Evolutionary conservation across 1,139 yeast species (phyloP), one percentile per base, ranked within the genome.

Genomic region (Hyphopichia fennica): DNA sequence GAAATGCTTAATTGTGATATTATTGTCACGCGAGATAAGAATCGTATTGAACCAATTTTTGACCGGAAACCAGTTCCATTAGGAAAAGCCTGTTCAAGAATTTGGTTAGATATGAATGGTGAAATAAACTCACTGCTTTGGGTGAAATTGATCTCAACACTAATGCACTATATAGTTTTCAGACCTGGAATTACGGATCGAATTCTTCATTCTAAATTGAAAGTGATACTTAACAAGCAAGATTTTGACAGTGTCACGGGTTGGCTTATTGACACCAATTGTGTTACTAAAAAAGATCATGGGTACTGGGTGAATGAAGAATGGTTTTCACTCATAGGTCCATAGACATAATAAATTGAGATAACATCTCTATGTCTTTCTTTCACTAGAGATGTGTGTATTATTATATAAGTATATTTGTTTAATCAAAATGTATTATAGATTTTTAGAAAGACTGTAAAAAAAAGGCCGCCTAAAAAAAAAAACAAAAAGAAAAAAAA

Each of bases 31-130:
- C 50, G 53, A 4, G 41, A 40, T 10, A 41, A 36, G 13, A 29
- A 34, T 30, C 32, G 36, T 20, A 37, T 41, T 14, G 39, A 43
- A 18, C 23, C 33, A 7, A 34, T 40, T 17, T n/a, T 35, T 33
- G 20, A 38, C 27, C 11, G 38, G 37, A 1, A 53, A 41, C 65
- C 77, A 0, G 77, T 85, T 1, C 86, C 91, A 0, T 58, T 72
- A 2, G 85, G 82, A 0, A 63, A 69, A 23, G 81, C 93, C 1
- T 83, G 89, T 44, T 77, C 86, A 1, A 78, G 78, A 39, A 62
- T 87, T 10, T 89, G 96, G 96, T 69, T 87, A 9, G 87, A 84
- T 50, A 61, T 84, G 28, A 61, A 70, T 34, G 95, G 95, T 1
- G 62, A 71, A 23, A 71, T 87, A 20, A 81, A 85, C 50, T 63